Conservation (phyloP, 441 rosid species). For the Jatropha podagrica region DNA sequence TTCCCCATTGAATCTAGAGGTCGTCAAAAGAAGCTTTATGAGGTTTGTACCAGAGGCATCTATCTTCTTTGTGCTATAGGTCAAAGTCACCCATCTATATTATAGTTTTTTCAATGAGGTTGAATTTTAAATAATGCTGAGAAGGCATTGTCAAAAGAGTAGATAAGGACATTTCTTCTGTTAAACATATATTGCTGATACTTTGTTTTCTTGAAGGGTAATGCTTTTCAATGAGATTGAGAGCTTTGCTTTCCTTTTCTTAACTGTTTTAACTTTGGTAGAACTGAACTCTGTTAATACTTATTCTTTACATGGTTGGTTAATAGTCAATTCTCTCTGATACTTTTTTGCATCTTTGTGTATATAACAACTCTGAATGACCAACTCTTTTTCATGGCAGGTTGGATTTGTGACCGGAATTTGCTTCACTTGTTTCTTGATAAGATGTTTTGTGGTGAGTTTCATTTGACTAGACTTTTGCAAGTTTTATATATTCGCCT, state of each 20-base stretch:
- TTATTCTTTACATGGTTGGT: not conserved
- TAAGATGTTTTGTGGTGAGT: constrained; percentile 86
- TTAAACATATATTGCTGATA: not conserved
- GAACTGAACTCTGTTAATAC: not conserved
- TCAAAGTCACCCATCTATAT: not conserved
- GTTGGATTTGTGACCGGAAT: constrained; percentile 91
- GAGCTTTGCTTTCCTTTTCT: not conserved
- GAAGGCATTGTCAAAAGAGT: not conserved
- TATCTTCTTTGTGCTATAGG: not conserved
- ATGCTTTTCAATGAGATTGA: not conserved
- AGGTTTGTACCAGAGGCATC: constrained; percentile 43
- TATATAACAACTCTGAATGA: not conserved
- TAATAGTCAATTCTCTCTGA: not conserved
- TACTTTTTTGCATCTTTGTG: not conserved
- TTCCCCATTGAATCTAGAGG: constrained; percentile 95
- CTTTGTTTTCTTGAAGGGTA: not conserved
- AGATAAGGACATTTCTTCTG: not conserved
- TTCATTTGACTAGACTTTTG: not conserved
- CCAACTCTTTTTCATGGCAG: constrained; percentile 33
- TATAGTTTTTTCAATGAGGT: not conserved
- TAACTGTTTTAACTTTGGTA: not conserved
- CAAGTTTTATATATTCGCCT: not conserved
- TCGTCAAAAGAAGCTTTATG: constrained; percentile 91
- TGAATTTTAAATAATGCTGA: not conserved
- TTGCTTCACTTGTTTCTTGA: constrained; percentile 84